These are phyloP conservation scores for Solanum stenotomum DNA, from an alignment of 257 asterid genomes.

Conservation along the genomic window DNA sequence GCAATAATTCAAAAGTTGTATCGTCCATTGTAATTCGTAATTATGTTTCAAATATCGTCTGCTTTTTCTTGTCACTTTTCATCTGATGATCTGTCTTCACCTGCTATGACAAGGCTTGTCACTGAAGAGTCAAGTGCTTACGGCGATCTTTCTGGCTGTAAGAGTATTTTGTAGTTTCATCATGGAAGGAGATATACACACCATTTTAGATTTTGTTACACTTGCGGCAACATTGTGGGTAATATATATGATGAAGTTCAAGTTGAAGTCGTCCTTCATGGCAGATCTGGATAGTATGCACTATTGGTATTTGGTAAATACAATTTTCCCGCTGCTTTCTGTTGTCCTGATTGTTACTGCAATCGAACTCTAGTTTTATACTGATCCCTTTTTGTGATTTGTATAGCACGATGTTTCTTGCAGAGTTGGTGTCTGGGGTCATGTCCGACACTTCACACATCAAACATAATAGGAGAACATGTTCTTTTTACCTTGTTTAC, in stretches of 20 bases:
- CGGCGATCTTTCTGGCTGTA: conserved; percentile 70
- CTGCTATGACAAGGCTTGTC: conserved; percentile 54
- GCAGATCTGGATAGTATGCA: conserved; percentile 61
- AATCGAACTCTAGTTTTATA: background rate
- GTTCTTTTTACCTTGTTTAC: background rate
- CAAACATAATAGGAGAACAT: background rate
- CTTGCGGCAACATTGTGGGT: conserved; percentile 89
- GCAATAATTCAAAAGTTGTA: background rate
- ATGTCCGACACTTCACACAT: background rate
- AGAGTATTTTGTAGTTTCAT: conserved; percentile 52
- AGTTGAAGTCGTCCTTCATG: conserved; percentile 62
- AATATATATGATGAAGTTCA: conserved; percentile 69
- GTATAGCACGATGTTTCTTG: background rate
- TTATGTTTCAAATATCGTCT: background rate
- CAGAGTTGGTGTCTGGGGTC: background rate
- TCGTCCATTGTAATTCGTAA: background rate
- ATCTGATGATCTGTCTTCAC: background rate
- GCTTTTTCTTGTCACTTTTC: background rate
- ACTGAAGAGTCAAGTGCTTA: conserved; percentile 80
- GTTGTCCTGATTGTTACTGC: background rate
- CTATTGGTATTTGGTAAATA: conserved; percentile 54
- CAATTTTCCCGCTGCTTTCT: background rate
- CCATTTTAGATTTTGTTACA: conserved; percentile 68
- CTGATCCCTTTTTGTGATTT: background rate
- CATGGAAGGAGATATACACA: conserved; percentile 92